These are phyloP conservation scores for Cytospora paraplurivora DNA, from an alignment of 2,329 filamentous ascomycete genomes.

Conservation along the genomic window DNA sequence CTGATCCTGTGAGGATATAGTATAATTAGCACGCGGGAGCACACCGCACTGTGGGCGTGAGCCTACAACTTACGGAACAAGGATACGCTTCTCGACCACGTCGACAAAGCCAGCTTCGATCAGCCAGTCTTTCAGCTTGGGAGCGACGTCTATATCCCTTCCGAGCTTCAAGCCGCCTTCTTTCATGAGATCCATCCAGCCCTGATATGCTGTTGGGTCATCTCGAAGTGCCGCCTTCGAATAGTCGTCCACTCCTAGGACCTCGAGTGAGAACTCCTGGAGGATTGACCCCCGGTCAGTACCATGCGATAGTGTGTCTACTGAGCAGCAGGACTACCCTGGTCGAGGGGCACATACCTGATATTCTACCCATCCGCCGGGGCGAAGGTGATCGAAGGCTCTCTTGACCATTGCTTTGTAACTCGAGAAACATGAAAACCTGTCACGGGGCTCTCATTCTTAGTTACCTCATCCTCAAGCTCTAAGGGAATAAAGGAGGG, in stretches of 20 bases:
- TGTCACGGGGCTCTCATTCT: background rate
- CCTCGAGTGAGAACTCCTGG: slow-evolving; percentile 4
- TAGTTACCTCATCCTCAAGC: background rate
- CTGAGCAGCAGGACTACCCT: background rate
- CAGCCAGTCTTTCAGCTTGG: slow-evolving; percentile 41
- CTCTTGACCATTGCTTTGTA: slow-evolving; percentile 50
- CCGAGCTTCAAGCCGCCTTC: slow-evolving; percentile 41
- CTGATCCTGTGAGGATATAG: background rate
- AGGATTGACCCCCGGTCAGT: slow-evolving; percentile 16
- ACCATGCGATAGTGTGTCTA: slow-evolving; percentile 44
- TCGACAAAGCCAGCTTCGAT: slow-evolving; percentile 57
- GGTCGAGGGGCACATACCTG: slow-evolving; percentile 48
- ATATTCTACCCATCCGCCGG: slow-evolving; percentile 57
- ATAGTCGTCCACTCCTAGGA: background rate
- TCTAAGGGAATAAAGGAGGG: background rate
- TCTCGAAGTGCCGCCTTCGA: slow-evolving; percentile 38
- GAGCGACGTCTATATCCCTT: slow-evolving; percentile 42
- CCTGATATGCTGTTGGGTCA: slow-evolving; percentile 40
- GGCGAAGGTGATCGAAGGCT: slow-evolving; percentile 49
- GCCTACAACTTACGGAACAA: background rate
- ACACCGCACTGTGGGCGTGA: background rate
- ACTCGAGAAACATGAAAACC: background rate
- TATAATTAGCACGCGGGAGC: background rate
- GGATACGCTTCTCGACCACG: slow-evolving; percentile 47
- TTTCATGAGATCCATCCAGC: slow-evolving; percentile 45